Conservation (phyloP, 441 rosid species). For the Raphanus hybrid region DNA sequence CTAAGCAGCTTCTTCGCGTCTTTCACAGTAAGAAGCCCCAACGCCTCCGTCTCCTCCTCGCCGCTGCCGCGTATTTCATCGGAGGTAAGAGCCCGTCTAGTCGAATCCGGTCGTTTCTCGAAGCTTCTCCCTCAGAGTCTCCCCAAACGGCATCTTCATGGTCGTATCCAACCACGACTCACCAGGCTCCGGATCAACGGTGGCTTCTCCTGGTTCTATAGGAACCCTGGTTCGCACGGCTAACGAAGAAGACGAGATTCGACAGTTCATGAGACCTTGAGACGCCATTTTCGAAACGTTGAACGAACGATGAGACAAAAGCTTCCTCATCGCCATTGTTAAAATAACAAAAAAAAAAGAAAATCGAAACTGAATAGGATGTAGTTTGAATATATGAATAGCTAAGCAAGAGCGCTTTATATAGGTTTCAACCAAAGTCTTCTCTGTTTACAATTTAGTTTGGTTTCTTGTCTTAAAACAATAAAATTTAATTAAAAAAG, state of each 20-base stretch:
- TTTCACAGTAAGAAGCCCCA: slow-evolving; percentile 50
- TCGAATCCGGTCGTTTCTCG: slow-evolving; percentile 57
- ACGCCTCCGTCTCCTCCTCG: slow-evolving; percentile 20
- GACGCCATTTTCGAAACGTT: slow-evolving; percentile 53
- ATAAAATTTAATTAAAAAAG: neutral
- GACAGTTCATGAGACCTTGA: slow-evolving; percentile 54
- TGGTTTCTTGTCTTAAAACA: neutral
- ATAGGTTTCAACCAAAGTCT: slow-evolving; percentile 34
- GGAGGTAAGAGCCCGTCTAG: slow-evolving; percentile 51
- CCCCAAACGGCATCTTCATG: slow-evolving; percentile 43
- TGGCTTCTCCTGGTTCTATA: slow-evolving; percentile 33
- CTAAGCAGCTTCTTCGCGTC: slow-evolving; percentile 74
- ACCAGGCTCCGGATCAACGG: slow-evolving; percentile 64
- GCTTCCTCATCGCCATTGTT: slow-evolving; percentile 63
- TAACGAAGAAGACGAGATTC: slow-evolving; percentile 56
- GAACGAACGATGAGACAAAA: slow-evolving; percentile 59
- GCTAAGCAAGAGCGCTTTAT: slow-evolving; percentile 19
- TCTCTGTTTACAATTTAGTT: slow-evolving; percentile 12
- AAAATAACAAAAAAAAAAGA: too few species aligned
- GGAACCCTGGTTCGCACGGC: slow-evolving; percentile 39
- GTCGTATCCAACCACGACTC: slow-evolving; percentile 44
- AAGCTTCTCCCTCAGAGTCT: slow-evolving; percentile 51
- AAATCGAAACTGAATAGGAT: neutral
- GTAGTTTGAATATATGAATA: slow-evolving; percentile 10
- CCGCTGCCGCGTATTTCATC: slow-evolving; percentile 34